phyloP scores from a whole-genome alignment of 106 monocot species.

The Iris macrosiphon region DNA sequence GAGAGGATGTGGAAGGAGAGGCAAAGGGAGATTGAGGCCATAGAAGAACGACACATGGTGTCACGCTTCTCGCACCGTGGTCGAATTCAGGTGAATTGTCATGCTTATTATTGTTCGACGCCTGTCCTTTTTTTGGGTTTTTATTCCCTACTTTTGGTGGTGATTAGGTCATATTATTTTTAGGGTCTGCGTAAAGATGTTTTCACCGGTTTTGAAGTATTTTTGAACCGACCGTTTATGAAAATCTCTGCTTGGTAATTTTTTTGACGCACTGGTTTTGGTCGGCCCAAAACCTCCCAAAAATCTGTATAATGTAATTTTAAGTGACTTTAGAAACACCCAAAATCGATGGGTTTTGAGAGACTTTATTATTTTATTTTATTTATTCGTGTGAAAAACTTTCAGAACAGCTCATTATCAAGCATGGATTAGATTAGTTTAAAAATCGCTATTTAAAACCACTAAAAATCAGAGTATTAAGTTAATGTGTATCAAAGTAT shows the following conservation, averaged over 20 bases:
- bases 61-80: conserved; percentile 59
- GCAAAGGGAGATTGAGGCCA: conserved; percentile 26
- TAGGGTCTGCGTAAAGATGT: neutral
- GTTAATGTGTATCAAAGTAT: too few relatives aligned
- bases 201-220: neutral
- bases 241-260: neutral
- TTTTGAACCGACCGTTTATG: neutral
- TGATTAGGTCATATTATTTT: neutral
- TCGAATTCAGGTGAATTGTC: conserved; percentile 58
- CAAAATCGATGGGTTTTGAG: too few relatives aligned
- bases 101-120: neutral
- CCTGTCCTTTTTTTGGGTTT: neutral
- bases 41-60: conserved; percentile 30
- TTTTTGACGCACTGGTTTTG: neutral
- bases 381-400: too few relatives aligned
- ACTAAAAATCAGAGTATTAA: too few relatives aligned
- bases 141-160: neutral
- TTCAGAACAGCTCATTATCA: too few relatives aligned
- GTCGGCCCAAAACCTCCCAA: neutral
- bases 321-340: too few relatives aligned
- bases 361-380: too few relatives aligned
- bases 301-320: too few relatives aligned
- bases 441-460: too few relatives aligned
- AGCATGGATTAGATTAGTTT: too few relatives aligned
- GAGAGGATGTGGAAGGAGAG: conserved; percentile 37